phyloP scores from a whole-genome alignment of 2,329 filamentous ascomycete species.

The Blumeria hordei region DNA sequence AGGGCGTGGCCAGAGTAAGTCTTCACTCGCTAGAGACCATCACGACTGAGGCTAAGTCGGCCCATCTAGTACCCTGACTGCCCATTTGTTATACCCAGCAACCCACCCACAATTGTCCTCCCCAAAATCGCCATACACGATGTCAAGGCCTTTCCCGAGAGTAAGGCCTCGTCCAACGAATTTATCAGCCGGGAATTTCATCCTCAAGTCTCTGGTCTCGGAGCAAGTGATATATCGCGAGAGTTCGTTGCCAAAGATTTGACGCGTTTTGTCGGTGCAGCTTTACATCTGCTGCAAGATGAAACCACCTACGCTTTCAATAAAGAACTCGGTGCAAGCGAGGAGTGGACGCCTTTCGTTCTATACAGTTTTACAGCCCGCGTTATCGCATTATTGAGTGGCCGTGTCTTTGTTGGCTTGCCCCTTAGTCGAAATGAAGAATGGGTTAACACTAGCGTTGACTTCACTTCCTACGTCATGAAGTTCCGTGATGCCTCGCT shows the following conservation, averaged over 20 bases:
- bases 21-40: too few relatives aligned
- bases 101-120: not conserved
- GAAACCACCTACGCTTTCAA: not conserved
- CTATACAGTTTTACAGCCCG: not conserved
- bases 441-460: not conserved
- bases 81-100: not conserved
- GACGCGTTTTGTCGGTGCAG: not conserved
- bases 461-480: not conserved
- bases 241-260: not conserved
- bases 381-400: slow-evolving; percentile 1
- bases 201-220: not conserved
- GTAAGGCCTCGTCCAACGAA: not conserved
- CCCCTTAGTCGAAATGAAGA: slow-evolving; percentile 1
- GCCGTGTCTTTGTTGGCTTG: slow-evolving; percentile 1
- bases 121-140: slow-evolving; percentile 1
- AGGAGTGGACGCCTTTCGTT: not conserved
- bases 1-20: not conserved
- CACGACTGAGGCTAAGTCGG: too few relatives aligned
- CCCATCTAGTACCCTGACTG: not conserved
- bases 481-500: not conserved
- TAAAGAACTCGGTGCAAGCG: not conserved
- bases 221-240: not conserved
- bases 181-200: not conserved
- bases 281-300: not conserved
- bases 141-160: not conserved